These are phyloP conservation scores for Trichosporon sp. DNA, from an alignment of 1,284 basidiomycete genomes.

Conservation along the genomic window DNA sequence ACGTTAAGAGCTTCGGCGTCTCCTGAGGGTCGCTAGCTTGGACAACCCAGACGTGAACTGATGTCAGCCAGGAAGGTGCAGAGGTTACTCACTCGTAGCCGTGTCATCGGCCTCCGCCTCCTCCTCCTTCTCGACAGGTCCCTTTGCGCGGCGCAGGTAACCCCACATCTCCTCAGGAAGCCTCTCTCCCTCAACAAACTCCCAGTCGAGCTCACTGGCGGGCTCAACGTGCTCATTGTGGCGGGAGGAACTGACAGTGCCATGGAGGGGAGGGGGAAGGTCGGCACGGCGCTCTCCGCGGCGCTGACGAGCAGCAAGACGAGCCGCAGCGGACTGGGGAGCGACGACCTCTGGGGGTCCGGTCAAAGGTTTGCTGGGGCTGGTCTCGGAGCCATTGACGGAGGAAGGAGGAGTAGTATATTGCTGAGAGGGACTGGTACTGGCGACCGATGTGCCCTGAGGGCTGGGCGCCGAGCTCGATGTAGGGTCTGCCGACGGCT, in stretches of 20 bases:
- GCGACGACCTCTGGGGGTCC: background rate
- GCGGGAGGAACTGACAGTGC: slow-evolving; percentile 9
- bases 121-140: slow-evolving; percentile 35
- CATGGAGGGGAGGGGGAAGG: slow-evolving; percentile 33
- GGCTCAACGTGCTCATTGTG: slow-evolving; percentile 21
- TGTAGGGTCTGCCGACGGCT: background rate
- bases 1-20: slow-evolving; percentile 11
- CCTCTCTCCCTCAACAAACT: slow-evolving; percentile 7
- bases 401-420: background rate
- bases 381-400: background rate
- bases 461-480: background rate
- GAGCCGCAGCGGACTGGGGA: background rate
- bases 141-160: slow-evolving; percentile 28
- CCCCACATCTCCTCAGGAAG: slow-evolving; percentile 20
- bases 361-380: background rate
- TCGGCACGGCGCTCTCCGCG: slow-evolving; percentile 9
- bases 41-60: slow-evolving; percentile 75
- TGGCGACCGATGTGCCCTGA: background rate
- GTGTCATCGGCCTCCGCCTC: slow-evolving; percentile 26
- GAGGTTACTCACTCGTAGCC: slow-evolving; percentile 26
- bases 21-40: slow-evolving; percentile 61
- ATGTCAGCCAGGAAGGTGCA: slow-evolving; percentile 1
- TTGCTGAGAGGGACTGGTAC: background rate
- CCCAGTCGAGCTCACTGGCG: slow-evolving; percentile 28
- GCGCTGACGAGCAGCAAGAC: background rate